A percentile compares a stretch with the other conserved stretches of the same genome.
phyloP scores from a whole-genome alignment of 768 basidiomycete species.

The Lactarius indigo region DNA sequence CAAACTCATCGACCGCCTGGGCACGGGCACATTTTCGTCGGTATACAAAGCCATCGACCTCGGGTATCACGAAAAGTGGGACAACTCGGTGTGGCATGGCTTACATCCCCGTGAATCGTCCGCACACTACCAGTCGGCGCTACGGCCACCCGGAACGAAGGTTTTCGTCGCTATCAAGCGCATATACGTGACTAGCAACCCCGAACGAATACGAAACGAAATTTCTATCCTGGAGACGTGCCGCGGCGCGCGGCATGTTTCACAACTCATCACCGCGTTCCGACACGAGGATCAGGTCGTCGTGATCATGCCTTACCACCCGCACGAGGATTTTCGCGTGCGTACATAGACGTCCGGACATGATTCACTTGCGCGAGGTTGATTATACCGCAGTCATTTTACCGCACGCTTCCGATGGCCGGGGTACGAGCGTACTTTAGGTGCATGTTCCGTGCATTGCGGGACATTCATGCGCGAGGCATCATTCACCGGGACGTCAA shows the following conservation, averaged over 20 bases:
- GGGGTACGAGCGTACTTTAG: constrained; percentile 85
- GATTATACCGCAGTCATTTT: constrained; percentile 65
- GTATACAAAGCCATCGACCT: constrained; percentile 97
- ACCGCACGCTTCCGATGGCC: constrained; percentile 62
- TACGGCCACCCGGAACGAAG: constrained; percentile 42
- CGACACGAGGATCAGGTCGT: constrained; percentile 89
- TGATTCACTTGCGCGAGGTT: neutral
- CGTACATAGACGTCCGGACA: constrained; percentile 32
- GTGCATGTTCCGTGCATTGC: constrained; percentile 85
- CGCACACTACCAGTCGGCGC: constrained; percentile 57
- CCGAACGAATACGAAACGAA: constrained; percentile 90
- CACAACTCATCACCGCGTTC: constrained; percentile 94
- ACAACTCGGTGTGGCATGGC: constrained; percentile 72
- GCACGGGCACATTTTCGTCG: constrained; percentile 97
- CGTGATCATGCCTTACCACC: constrained; percentile 89
- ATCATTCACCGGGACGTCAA: constrained; percentile 98
- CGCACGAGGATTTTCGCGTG: constrained; percentile 91
- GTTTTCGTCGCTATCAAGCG: constrained; percentile 92
- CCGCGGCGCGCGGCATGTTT: constrained; percentile 81
- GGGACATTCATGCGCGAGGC: constrained; percentile 79
- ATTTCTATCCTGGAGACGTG: constrained; percentile 84
- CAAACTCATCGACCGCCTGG: constrained; percentile 82
- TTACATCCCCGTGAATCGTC: constrained; percentile 58
- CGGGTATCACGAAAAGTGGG: constrained; percentile 68
- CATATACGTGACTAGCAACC: constrained; percentile 95